Conservation (phyloP, 2,329 filamentous ascomycete species). For the Phyllosticta citrichinensis region DNA sequence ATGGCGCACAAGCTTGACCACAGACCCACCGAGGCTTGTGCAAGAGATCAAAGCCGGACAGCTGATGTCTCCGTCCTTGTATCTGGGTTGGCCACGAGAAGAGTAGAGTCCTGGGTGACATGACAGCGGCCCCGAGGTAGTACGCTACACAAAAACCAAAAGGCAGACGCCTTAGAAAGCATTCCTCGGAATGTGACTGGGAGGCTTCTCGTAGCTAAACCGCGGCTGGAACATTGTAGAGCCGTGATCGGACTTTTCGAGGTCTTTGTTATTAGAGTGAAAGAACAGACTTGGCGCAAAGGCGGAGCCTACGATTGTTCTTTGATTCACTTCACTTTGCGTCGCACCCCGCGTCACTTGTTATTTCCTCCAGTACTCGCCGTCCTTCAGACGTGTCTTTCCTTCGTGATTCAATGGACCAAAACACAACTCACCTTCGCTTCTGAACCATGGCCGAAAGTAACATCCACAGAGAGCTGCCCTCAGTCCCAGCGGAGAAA, state of each 20-base stretch:
- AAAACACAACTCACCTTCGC: not conserved
- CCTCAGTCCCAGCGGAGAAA: not conserved
- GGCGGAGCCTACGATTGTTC: constrained; percentile 1
- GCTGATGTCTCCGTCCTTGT: not conserved
- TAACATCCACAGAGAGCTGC: not conserved
- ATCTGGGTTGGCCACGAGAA: not conserved
- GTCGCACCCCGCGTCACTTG: not conserved
- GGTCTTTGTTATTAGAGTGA: constrained; percentile 8
- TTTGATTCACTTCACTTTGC: not conserved
- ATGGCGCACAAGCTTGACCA: not conserved
- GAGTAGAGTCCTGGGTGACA: not conserved
- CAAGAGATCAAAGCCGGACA: not conserved
- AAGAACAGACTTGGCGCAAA: constrained; percentile 1
- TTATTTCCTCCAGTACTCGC: not conserved
- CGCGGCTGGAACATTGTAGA: not conserved
- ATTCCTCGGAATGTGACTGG: not conserved
- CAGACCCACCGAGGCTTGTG: not conserved
- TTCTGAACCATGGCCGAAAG: not conserved
- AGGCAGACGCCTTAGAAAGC: not conserved
- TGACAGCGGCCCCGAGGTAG: not conserved
- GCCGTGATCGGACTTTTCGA: not conserved
- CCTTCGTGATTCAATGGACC: not conserved
- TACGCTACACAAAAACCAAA: not conserved
- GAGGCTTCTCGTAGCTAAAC: not conserved
- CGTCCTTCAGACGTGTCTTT: not conserved